A percentile compares a stretch with the other conserved stretches of the same genome.
phyloP scores from a whole-genome alignment of 1,284 basidiomycete genomes.

The Fomitopsis schrenkii region DNA sequence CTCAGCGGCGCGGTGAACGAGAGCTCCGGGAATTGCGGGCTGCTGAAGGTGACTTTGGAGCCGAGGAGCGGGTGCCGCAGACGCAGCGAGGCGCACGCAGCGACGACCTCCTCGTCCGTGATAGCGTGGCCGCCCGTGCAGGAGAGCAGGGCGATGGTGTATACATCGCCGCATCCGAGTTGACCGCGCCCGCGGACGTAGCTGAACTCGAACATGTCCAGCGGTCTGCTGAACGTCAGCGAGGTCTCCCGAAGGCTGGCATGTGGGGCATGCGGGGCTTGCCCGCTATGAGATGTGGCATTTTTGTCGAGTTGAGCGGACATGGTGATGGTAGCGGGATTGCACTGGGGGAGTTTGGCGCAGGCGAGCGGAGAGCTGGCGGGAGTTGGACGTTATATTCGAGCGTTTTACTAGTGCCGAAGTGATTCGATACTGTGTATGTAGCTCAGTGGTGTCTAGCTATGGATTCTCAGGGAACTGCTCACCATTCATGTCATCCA shows the following conservation, averaged over 20 bases:
- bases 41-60: background rate
- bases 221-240: conserved; percentile 1
- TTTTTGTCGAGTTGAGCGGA: too few relatives aligned
- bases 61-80: conserved; percentile 3
- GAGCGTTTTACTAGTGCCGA: too few relatives aligned
- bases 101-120: conserved; percentile 2
- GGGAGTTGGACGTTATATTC: too few relatives aligned
- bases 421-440: too few relatives aligned
- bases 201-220: background rate
- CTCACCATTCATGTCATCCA: too few relatives aligned
- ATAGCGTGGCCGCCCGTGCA: background rate
- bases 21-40: background rate
- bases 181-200: background rate
- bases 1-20: background rate
- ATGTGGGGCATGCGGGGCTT: background rate
- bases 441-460: too few relatives aligned
- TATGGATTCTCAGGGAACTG: too few relatives aligned
- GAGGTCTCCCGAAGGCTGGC: background rate
- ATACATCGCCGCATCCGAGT: background rate
- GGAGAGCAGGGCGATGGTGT: background rate
- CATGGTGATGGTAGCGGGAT: too few relatives aligned
- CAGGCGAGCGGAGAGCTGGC: too few relatives aligned
- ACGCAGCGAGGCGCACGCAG: background rate
- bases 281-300: too few relatives aligned
- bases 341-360: too few relatives aligned